Evolutionary conservation across 352 stramenopile species (phyloP).

Genomic region (Pythium phragmitis): DNA sequence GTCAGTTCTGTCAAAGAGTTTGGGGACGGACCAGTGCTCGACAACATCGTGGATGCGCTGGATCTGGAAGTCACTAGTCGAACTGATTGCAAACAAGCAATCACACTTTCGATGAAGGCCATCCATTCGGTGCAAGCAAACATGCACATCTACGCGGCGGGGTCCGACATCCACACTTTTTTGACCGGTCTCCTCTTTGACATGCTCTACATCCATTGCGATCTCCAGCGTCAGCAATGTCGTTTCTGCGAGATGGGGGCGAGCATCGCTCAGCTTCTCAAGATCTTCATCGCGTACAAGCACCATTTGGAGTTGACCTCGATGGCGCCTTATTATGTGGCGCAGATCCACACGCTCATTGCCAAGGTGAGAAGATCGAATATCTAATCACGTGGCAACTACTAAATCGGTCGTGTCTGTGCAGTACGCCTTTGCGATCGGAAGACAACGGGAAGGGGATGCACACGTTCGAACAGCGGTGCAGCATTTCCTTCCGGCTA

Average conservation of each 20-base stretch:
- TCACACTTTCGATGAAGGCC: constrained; percentile 45
- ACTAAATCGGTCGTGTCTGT: constrained; percentile 4
- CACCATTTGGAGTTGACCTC: constrained; percentile 40
- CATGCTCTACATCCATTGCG: constrained; percentile 64
- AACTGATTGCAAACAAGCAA: constrained; percentile 45
- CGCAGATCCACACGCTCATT: constrained; percentile 55
- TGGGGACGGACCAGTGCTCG: constrained; percentile 40
- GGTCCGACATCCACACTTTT: constrained; percentile 42
- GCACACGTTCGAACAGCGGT: constrained; percentile 57
- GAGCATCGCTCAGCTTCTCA: constrained; percentile 54
- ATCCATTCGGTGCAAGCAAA: constrained; percentile 57
- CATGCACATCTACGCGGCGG: constrained; percentile 36
- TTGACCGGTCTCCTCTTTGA: constrained; percentile 65
- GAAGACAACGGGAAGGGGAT: constrained; percentile 46
- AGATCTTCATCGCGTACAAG: constrained; percentile 57
- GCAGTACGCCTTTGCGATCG: constrained; percentile 62
- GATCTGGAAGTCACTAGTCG: constrained; percentile 30
- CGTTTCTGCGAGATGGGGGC: constrained; percentile 65
- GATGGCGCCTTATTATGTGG: constrained; percentile 53
- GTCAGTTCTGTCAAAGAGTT: constrained; percentile 2
- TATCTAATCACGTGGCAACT: not conserved
- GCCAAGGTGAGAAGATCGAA: constrained; percentile 47
- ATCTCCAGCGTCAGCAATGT: constrained; percentile 54
- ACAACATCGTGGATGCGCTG: constrained; percentile 56
- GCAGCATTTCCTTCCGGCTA: constrained; percentile 44